Evolutionary conservation across 257 asterid species (phyloP).

Genomic region (Solanum infundibuliforme): DNA sequence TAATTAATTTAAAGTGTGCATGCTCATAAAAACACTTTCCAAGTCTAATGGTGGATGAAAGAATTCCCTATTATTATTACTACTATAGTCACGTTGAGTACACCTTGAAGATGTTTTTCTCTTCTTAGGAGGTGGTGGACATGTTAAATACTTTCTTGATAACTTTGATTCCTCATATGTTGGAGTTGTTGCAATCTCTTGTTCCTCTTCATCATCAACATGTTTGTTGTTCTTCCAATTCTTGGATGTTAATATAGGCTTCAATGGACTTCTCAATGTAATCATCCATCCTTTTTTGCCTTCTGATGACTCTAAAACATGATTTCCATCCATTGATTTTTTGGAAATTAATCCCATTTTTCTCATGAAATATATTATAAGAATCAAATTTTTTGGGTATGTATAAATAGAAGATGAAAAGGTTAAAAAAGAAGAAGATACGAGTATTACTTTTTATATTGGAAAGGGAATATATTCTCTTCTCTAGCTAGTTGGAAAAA

Average conservation of each 20-base stretch:
- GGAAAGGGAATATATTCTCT: constrained; percentile 11
- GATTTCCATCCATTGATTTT: constrained; percentile 8
- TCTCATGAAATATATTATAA: neutral
- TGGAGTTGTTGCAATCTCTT: constrained; percentile 24
- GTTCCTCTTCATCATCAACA: constrained; percentile 4
- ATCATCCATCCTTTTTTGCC: constrained; percentile 18
- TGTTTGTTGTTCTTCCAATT: constrained; percentile 3
- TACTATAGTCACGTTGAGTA: neutral
- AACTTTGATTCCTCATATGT: constrained; percentile 27
- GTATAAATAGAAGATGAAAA: neutral
- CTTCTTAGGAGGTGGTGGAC: constrained; percentile 43
- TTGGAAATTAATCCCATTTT: neutral
- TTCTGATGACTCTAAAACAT: constrained; percentile 8
- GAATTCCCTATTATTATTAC: constrained; percentile 13
- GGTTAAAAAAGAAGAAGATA: neutral
- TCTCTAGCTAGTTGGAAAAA: neutral
- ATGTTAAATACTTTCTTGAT: constrained; percentile 1
- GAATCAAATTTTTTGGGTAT: neutral
- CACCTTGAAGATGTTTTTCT: constrained; percentile 25
- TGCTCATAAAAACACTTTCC: constrained; percentile 19
- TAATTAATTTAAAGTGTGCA: neutral
- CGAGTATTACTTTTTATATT: neutral
- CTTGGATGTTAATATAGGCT: constrained; percentile 10
- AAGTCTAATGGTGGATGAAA: constrained; percentile 25
- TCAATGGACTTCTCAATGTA: constrained; percentile 19